phyloP scores from a whole-genome alignment of 163 green algal species.

The Prototheca cutis region DNA sequence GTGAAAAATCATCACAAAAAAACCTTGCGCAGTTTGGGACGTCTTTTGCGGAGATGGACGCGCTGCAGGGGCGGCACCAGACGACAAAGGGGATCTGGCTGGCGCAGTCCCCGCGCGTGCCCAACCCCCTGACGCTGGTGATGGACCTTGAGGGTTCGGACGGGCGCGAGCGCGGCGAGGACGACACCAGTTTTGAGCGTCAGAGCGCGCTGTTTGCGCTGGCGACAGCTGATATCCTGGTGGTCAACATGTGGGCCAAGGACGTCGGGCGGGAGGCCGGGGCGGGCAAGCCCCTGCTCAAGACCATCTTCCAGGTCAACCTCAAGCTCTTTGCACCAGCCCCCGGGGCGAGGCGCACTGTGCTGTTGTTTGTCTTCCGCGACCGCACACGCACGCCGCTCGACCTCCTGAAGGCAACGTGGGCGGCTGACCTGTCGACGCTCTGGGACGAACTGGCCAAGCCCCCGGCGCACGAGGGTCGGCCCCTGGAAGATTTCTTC shows the following conservation, averaged over 20 bases:
- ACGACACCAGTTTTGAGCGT: conserved; percentile 97
- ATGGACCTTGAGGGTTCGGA: conserved; percentile 95
- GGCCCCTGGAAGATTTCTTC: conserved; percentile 82
- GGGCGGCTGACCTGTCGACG: conserved; percentile 67
- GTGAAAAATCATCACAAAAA: background rate
- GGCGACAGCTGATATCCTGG: conserved; percentile 81
- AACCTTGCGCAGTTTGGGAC: conserved; percentile 72
- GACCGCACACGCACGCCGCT: conserved; percentile 91
- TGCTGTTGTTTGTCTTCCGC: conserved; percentile 95
- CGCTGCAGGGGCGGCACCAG: conserved; percentile 68
- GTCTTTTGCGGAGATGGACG: conserved; percentile 93
- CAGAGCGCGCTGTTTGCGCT: conserved; percentile 95
- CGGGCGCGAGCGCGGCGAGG: conserved; percentile 89
- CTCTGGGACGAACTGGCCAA: conserved; percentile 91
- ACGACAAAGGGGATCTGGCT: conserved; percentile 89
- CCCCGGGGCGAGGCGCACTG: conserved; percentile 54
- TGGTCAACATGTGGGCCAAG: conserved; percentile 98
- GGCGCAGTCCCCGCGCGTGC: conserved; percentile 53
- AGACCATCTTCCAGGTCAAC: conserved; percentile 98
- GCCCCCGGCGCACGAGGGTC: conserved; percentile 58
- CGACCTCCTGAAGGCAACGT: conserved; percentile 59
- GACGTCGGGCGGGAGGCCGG: conserved; percentile 92
- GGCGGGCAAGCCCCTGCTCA: conserved; percentile 92
- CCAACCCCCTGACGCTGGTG: conserved; percentile 64
- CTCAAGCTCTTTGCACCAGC: conserved; percentile 87